A percentile compares a stretch with the other conserved stretches of the same genome.
Evolutionary conservation across 345 rosid species (phyloP).

Genomic region (Populus alba): DNA sequence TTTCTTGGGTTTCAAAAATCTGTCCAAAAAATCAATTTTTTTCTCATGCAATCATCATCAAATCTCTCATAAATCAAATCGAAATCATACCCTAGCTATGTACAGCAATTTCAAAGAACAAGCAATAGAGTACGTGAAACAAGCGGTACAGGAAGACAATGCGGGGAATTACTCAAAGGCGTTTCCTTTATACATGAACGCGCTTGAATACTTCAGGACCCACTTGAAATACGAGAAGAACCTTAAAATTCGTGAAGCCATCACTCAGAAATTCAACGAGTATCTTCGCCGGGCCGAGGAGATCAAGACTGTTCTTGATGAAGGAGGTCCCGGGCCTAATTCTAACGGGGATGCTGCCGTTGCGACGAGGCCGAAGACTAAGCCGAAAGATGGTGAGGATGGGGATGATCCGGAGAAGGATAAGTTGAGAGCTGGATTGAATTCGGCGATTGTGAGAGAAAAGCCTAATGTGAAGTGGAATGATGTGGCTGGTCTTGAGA

Average conservation of each 20-base stretch:
- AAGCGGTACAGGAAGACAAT: constrained; percentile 86
- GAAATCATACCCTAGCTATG: constrained; percentile 31
- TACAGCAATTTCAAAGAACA: constrained; percentile 96
- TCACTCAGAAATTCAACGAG: constrained; percentile 77
- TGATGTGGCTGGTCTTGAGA: constrained; percentile 93
- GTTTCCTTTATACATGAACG: constrained; percentile 85
- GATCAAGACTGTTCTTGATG: constrained; percentile 85
- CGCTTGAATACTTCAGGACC: constrained; percentile 90
- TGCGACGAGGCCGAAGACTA: constrained; percentile 65
- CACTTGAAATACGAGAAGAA: constrained; percentile 96
- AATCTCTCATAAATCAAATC: neutral
- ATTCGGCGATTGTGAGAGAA: constrained; percentile 82
- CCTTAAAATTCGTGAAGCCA: constrained; percentile 79
- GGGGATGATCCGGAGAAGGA: constrained; percentile 84
- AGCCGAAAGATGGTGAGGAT: constrained; percentile 78
- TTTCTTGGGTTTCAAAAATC: neutral
- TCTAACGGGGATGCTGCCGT: constrained; percentile 76
- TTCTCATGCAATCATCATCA: neutral
- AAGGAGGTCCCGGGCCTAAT: constrained; percentile 72
- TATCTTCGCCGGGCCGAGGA: constrained; percentile 96
- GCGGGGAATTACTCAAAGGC: constrained; percentile 89
- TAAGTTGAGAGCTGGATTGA: constrained; percentile 74
- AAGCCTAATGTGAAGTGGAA: constrained; percentile 88
- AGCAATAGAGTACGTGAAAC: constrained; percentile 91
- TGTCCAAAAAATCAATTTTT: neutral